phyloP scores from a whole-genome alignment of 148 eudicot genomes.

The Rhododendron ovatum region DNA sequence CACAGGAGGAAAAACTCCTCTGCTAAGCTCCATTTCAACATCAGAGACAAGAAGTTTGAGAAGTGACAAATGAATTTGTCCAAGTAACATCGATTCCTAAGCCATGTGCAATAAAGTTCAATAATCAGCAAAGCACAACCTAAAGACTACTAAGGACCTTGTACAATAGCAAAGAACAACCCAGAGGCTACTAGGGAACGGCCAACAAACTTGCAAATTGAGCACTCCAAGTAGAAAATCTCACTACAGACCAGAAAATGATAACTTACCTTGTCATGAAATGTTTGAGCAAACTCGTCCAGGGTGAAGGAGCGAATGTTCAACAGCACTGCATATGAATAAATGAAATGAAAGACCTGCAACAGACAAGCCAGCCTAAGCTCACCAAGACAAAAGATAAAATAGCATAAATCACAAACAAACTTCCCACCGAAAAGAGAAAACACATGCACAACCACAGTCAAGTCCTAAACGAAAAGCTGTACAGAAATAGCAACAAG shows the following conservation, averaged over 20 bases:
- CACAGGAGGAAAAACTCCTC: slow-evolving; percentile 37
- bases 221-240: background rate
- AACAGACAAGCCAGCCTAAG: slow-evolving; percentile 14
- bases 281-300: slow-evolving; percentile 82
- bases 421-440: background rate
- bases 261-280: slow-evolving; percentile 57
- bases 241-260: background rate
- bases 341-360: slow-evolving; percentile 84
- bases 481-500: background rate
- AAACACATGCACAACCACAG: background rate
- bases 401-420: background rate
- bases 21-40: slow-evolving; percentile 54
- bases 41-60: slow-evolving; percentile 65
- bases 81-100: slow-evolving; percentile 80
- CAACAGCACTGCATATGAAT: slow-evolving; percentile 61
- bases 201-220: slow-evolving; percentile 1
- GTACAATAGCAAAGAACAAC: background rate
- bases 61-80: slow-evolving; percentile 70
- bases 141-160: background rate
- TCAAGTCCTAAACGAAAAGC: background rate
- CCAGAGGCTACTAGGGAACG: background rate
- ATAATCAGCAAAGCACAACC: slow-evolving; percentile 3
- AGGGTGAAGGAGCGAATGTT: slow-evolving; percentile 66
- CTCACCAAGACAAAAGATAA: slow-evolving; percentile 12
- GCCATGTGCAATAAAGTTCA: slow-evolving; percentile 7